Percentiles rank a stretch among this genome's conserved stretches.
These are phyloP conservation scores for Collybia sp. DNA, from an alignment of 768 basidiomycete species.

Conservation along the genomic window DNA sequence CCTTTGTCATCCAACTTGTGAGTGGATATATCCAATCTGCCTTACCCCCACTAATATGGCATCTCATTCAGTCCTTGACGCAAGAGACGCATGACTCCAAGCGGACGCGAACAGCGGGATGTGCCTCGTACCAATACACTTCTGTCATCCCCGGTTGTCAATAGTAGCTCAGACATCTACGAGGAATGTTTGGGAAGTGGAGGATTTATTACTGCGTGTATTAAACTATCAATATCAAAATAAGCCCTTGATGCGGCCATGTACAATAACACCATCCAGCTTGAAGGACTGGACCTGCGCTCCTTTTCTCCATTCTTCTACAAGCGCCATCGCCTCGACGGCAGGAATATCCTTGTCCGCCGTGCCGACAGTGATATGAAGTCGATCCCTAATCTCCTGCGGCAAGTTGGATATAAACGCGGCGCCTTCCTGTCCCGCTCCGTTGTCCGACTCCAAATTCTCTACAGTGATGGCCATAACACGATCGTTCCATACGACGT, in stretches of 20 bases:
- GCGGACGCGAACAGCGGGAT: slow-evolving; percentile 42
- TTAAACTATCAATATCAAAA: background rate
- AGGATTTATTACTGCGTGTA: background rate
- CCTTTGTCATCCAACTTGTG: slow-evolving; percentile 40
- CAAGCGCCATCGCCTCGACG: slow-evolving; percentile 67
- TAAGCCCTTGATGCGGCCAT: slow-evolving; percentile 16
- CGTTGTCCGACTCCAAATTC: slow-evolving; percentile 31
- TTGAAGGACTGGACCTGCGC: slow-evolving; percentile 7
- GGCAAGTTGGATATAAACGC: slow-evolving; percentile 46
- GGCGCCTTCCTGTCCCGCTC: slow-evolving; percentile 26
- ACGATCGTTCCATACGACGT: slow-evolving; percentile 69
- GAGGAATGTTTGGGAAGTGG: background rate
- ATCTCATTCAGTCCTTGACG: slow-evolving; percentile 29
- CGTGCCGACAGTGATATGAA: slow-evolving; percentile 92
- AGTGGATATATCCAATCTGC: slow-evolving; percentile 7
- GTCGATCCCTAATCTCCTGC: slow-evolving; percentile 36
- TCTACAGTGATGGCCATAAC: slow-evolving; percentile 81
- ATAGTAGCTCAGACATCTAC: slow-evolving; percentile 7
- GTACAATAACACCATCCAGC: slow-evolving; percentile 7
- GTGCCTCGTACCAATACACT: slow-evolving; percentile 18
- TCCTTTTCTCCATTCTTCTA: slow-evolving; percentile 47
- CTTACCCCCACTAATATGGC: background rate
- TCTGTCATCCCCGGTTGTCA: slow-evolving; percentile 22
- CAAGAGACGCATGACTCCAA: slow-evolving; percentile 46
- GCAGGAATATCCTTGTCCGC: slow-evolving; percentile 40